Percentiles rank a stretch among this genome's conserved stretches.
Conservation (phyloP, 169 alveolate genomes). For the Plasmodium inui region DNA sequence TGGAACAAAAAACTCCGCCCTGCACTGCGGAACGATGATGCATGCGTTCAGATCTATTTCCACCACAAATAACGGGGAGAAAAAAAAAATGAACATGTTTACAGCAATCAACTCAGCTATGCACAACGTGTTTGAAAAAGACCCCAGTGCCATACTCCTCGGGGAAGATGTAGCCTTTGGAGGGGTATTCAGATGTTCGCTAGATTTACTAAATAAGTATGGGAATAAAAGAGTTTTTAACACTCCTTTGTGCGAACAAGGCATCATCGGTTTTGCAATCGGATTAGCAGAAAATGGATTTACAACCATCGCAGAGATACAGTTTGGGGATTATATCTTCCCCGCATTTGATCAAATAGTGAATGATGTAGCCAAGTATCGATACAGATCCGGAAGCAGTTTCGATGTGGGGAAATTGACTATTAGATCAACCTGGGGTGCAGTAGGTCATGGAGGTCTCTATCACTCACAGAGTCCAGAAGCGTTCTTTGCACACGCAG, state of each 20-base stretch:
- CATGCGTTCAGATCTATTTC: not conserved
- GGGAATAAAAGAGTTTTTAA: conserved; percentile 95
- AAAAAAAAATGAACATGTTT: conserved; percentile 91
- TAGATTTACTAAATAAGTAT: conserved; percentile 93
- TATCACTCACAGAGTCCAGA: conserved; percentile 97
- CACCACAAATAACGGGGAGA: conserved; percentile 32
- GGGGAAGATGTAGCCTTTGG: conserved; percentile 99
- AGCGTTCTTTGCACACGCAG: conserved; percentile 96
- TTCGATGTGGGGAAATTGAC: conserved; percentile 95
- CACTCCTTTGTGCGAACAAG: conserved; percentile 97
- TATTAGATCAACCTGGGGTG: conserved; percentile 96
- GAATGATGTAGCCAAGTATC: conserved; percentile 97
- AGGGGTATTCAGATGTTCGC: conserved; percentile 98
- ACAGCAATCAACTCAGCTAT: conserved; percentile 94
- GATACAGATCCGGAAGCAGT: conserved; percentile 94
- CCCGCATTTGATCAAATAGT: conserved; percentile 98
- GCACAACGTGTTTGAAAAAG: conserved; percentile 93
- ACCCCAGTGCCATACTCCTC: conserved; percentile 91
- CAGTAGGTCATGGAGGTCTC: conserved; percentile 98
- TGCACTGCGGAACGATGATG: not conserved
- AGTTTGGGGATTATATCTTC: conserved; percentile 97
- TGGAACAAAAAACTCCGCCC: not conserved
- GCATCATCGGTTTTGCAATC: conserved; percentile 97
- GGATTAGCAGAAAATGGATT: conserved; percentile 95
- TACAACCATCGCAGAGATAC: conserved; percentile 97